These are phyloP conservation scores for Claviceps monticola DNA, from an alignment of 2,329 filamentous ascomycete species.

Conservation along the genomic window DNA sequence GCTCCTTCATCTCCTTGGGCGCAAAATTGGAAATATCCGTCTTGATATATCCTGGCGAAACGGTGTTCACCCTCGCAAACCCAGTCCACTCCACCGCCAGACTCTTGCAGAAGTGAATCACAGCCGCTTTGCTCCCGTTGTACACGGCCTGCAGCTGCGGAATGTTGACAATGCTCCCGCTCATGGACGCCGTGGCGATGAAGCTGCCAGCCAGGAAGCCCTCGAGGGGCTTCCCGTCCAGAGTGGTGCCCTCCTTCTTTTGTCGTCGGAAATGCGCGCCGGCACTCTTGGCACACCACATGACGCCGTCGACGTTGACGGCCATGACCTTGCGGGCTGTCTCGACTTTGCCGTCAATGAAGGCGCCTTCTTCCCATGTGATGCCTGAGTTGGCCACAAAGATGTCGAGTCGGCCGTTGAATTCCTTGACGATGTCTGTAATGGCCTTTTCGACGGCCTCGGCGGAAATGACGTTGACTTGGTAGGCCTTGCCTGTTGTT, in stretches of 20 bases:
- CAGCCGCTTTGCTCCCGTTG: constrained; percentile 57
- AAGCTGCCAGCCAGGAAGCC: constrained; percentile 54
- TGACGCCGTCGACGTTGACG: constrained; percentile 63
- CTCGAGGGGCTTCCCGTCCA: constrained; percentile 46
- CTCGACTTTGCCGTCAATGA: constrained; percentile 49
- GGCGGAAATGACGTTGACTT: constrained; percentile 44
- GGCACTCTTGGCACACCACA: constrained; percentile 61
- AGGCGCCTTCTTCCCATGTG: constrained; percentile 54
- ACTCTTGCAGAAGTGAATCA: constrained; percentile 48
- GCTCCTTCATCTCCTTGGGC: constrained; percentile 49
- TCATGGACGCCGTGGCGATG: constrained; percentile 68
- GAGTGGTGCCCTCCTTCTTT: constrained; percentile 50
- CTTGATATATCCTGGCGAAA: constrained; percentile 63
- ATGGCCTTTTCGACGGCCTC: constrained; percentile 38
- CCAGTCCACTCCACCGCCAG: constrained; percentile 65
- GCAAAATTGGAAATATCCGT: constrained; percentile 59
- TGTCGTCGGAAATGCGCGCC: constrained; percentile 58
- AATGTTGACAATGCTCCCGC: constrained; percentile 63
- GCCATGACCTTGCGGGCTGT: constrained; percentile 54
- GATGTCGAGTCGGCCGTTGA: constrained; percentile 61
- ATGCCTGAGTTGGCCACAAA: constrained; percentile 72
- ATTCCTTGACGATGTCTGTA: constrained; percentile 43
- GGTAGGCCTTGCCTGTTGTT: constrained; percentile 25
- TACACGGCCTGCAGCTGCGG: constrained; percentile 63
- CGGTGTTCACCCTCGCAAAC: constrained; percentile 57